Conservation (phyloP, 805 yeast genomes). For the Naumovozyma castellii region DNA sequence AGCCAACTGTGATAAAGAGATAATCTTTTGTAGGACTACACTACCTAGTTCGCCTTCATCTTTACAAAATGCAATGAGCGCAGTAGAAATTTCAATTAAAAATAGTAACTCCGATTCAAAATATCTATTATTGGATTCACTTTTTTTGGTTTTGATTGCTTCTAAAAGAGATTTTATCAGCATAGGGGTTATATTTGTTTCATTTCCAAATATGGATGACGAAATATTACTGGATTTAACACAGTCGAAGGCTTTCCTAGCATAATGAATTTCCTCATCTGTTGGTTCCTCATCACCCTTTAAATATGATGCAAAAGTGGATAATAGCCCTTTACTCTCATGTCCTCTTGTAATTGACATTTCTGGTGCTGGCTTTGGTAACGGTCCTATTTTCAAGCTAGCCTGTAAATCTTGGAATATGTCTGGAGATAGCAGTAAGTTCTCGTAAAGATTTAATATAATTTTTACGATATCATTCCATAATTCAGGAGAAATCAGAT, state of each 20-base stretch:
- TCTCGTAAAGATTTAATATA: constrained; percentile 57
- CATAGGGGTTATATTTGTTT: constrained; percentile 23
- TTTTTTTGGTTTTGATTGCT: constrained; percentile 29
- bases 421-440: constrained; percentile 60
- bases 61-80: constrained; percentile 22
- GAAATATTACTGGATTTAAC: constrained; percentile 58
- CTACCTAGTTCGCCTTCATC: constrained; percentile 27
- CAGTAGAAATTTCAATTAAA: constrained; percentile 35
- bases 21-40: constrained; percentile 14
- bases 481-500: constrained; percentile 31
- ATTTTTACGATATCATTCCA: constrained; percentile 58
- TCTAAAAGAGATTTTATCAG: constrained; percentile 31
- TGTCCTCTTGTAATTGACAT: constrained; percentile 53
- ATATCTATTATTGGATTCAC: constrained; percentile 28
- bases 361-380: constrained; percentile 59
- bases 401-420: constrained; percentile 57
- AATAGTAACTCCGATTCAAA: constrained; percentile 42
- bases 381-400: constrained; percentile 39
- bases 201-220: constrained; percentile 44
- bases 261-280: constrained; percentile 82
- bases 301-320: constrained; percentile 85
- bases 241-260: constrained; percentile 76
- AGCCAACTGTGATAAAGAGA: constrained; percentile 9
- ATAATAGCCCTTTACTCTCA: constrained; percentile 70
- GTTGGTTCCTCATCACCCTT: constrained; percentile 95